Base-by-base conservation (phyloP, 768 basidiomycete species). In the Kwoniella pini region DNA sequence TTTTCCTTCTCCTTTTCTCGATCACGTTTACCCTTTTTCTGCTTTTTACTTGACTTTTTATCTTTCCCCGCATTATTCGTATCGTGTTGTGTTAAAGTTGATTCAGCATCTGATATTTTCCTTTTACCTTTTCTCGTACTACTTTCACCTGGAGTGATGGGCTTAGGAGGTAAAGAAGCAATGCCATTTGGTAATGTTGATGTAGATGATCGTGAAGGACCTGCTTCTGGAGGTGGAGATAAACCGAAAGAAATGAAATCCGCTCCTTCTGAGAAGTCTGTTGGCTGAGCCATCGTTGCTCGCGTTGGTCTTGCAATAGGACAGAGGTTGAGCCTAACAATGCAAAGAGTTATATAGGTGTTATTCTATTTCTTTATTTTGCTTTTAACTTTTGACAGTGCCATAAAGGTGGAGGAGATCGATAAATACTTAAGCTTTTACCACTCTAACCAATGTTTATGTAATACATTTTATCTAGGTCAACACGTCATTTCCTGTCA, bases 191-290 rank as follows among this genome's bases (percentile, higher is more conserved):
- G 27, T 4, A 15, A 33, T 54, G 38, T 10, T 36, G 33, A 36
- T 36, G 19, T n/a, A 15, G 40, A 43, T 11, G 30, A 43, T 22
- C 33, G 33, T 19, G 62, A 65, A 11, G 64, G 64, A 11, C 64
- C 64, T 19, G 64, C 60, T 48, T 59, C 57, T 4, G 67, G 56
- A 15, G 44, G 60, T n/a, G 63, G 60, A 6, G 65, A 62, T 7
- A 60, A 24, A 39, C 70, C 65, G 57, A 77, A 77, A 1, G 72
- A 66, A 54, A 77, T 77, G 63, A 71, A 77, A 44, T 77, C 75
- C 17, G 64, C 61, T 19, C 71, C 73, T 21, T 43, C 28, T 4
- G 55, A 57, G 33, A 57, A 57, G 31, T 57, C 55, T 4, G 55
- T 57, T 1, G 43, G 45, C 21, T 55, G 54, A 13, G 54, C 28